A percentile compares a stretch with the other conserved stretches of the same genome.
Evolutionary conservation across 441 rosid species (phyloP).

Genomic region (Bruguiera hainesii): DNA sequence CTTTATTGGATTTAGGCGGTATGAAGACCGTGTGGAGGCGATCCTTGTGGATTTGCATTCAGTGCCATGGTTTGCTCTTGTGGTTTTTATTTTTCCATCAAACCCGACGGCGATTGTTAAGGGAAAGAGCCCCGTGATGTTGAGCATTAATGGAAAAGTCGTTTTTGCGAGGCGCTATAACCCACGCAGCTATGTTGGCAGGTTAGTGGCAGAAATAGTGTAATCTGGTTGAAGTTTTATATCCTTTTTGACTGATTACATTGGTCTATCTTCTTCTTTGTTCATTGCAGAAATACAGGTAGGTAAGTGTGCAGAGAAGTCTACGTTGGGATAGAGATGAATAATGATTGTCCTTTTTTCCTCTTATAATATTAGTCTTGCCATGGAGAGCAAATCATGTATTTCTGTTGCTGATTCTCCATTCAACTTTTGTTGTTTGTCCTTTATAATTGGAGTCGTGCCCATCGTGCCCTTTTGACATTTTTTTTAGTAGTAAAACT

Average conservation of each 20-base stretch:
- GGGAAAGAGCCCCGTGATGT: conserved; percentile 8
- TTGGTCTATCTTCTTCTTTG: not conserved
- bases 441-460: too few relatives aligned
- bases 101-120: conserved; percentile 17
- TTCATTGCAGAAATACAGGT: not conserved
- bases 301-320: too few relatives aligned
- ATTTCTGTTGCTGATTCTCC: too few relatives aligned
- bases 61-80: conserved; percentile 17
- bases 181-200: not conserved
- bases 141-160: conserved; percentile 22
- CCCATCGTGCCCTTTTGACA: too few relatives aligned
- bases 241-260: not conserved
- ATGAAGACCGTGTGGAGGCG: conserved; percentile 21
- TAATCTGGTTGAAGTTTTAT: not conserved
- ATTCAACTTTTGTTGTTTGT: too few relatives aligned
- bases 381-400: too few relatives aligned
- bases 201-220: conserved; percentile 8
- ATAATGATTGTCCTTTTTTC: too few relatives aligned
- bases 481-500: too few relatives aligned
- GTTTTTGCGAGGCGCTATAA: conserved; percentile 21
- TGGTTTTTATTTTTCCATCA: conserved; percentile 10
- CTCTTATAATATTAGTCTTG: too few relatives aligned
- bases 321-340: too few relatives aligned
- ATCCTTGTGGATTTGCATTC: conserved; percentile 11
- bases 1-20: conserved; percentile 14